A percentile compares a stretch with the other conserved stretches of the same genome.
Evolutionary conservation across 2,329 filamentous ascomycete genomes (phyloP).

Genomic region (Aplosporella prunicola): DNA sequence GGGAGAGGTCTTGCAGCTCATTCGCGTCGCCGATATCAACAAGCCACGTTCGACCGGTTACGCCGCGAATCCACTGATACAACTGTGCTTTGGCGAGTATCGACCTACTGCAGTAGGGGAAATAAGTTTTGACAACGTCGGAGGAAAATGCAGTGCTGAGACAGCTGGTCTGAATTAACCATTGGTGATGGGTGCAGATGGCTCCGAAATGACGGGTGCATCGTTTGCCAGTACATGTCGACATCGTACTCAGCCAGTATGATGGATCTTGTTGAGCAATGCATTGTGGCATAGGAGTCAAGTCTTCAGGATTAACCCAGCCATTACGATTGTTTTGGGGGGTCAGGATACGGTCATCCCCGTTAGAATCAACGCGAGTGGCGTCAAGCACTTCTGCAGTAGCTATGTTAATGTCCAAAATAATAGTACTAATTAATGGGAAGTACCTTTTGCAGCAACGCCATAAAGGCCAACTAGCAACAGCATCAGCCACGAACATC

Average conservation of each 20-base stretch:
- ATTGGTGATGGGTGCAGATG: conserved; percentile 26
- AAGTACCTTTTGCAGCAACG: conserved; percentile 12
- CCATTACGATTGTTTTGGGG: conserved; percentile 16
- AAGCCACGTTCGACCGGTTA: conserved; percentile 26
- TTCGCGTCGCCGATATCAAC: conserved; percentile 23
- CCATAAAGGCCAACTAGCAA: conserved; percentile 6
- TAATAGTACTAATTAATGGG: not conserved
- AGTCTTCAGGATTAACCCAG: conserved; percentile 28
- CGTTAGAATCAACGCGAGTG: conserved; percentile 1
- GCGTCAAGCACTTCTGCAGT: conserved; percentile 6
- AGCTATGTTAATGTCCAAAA: conserved; percentile 6
- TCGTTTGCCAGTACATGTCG: conserved; percentile 21
- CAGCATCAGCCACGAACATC: conserved; percentile 3
- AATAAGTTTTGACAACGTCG: conserved; percentile 18
- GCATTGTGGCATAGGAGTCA: conserved; percentile 27
- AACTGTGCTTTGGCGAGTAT: conserved; percentile 26
- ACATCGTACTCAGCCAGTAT: conserved; percentile 23
- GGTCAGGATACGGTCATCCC: conserved; percentile 9
- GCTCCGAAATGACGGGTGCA: conserved; percentile 24
- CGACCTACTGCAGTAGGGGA: conserved; percentile 22
- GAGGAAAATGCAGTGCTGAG: conserved; percentile 22
- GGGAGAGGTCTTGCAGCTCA: conserved; percentile 19
- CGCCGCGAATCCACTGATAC: conserved; percentile 19
- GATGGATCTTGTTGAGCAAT: conserved; percentile 26
- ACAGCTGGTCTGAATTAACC: conserved; percentile 24